These are phyloP conservation scores for Stephanodiscus triporus DNA, from an alignment of 108 stramenopile species.

Conservation along the genomic window DNA sequence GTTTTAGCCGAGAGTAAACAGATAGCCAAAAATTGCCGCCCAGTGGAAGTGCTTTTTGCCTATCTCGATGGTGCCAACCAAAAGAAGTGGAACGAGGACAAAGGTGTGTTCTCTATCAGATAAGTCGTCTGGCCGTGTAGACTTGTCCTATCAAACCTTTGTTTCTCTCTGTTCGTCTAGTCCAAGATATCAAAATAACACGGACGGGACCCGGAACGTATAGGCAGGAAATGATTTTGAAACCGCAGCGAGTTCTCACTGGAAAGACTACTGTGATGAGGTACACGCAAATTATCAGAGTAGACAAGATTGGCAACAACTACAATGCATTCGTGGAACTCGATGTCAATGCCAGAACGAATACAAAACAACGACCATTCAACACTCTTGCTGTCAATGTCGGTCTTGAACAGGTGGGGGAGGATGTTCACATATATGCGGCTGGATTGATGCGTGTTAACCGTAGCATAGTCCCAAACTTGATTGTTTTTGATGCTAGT, in stretches of 20 bases:
- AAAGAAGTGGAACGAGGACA: slow-evolving; percentile 57
- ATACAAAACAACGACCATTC: slow-evolving; percentile 54
- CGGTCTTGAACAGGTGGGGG: slow-evolving; percentile 46
- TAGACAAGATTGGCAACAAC: slow-evolving; percentile 56
- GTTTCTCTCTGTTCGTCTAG: no score
- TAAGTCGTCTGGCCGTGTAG: no score
- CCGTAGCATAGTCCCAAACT: slow-evolving; percentile 56
- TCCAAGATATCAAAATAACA: slow-evolving; percentile 36
- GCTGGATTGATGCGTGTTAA: slow-evolving; percentile 58
- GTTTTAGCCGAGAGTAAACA: slow-evolving; percentile 61
- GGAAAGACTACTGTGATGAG: slow-evolving; percentile 58
- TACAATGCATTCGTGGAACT: slow-evolving; percentile 51
- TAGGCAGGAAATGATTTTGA: slow-evolving; percentile 51
- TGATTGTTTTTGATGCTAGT: slow-evolving; percentile 57
- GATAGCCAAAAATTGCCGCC: slow-evolving; percentile 45
- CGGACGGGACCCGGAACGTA: slow-evolving; percentile 36
- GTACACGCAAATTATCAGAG: slow-evolving; percentile 52
- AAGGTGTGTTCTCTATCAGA: no score
- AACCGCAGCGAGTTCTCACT: slow-evolving; percentile 54
- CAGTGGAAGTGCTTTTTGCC: slow-evolving; percentile 52
- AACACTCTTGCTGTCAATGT: slow-evolving; percentile 57
- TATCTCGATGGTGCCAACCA: slow-evolving; percentile 57
- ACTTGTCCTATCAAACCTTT: no score
- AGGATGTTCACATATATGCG: slow-evolving; percentile 58
- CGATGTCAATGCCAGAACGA: slow-evolving; percentile 25